Evolutionary conservation across 2,329 filamentous ascomycete genomes (phyloP).

Genomic region (Colletotrichum simmondsii): DNA sequence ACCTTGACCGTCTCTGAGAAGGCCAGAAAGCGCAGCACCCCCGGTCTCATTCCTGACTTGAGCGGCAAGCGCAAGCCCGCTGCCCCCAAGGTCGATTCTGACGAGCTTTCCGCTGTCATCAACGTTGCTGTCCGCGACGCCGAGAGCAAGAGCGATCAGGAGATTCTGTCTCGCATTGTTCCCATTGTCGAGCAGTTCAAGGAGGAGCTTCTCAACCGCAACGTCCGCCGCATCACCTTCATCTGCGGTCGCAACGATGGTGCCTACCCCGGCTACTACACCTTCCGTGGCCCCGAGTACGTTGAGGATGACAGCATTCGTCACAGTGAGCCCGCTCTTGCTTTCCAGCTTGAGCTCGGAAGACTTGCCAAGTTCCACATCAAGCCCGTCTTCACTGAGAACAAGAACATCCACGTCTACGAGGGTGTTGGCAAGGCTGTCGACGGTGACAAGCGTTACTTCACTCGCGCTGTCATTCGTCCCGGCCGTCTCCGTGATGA

Average conservation of each 20-base stretch:
- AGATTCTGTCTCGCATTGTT: conserved; percentile 80
- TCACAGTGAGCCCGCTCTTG: conserved; percentile 94
- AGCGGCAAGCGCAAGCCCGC: conserved; percentile 76
- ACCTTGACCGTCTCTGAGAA: conserved; percentile 73
- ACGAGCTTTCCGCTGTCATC: conserved; percentile 90
- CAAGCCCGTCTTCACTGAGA: conserved; percentile 98
- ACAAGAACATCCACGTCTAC: conserved; percentile 99
- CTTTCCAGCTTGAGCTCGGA: conserved; percentile 97
- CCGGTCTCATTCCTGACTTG: conserved; percentile 77
- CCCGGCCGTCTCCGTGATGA: conserved; percentile 95
- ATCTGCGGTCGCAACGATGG: conserved; percentile 96
- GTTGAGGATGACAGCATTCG: conserved; percentile 94
- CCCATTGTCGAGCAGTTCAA: conserved; percentile 83
- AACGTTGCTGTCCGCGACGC: conserved; percentile 93
- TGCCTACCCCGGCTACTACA: conserved; percentile 96
- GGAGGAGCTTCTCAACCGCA: conserved; percentile 82
- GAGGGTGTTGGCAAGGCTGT: conserved; percentile 95
- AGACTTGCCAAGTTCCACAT: conserved; percentile 97
- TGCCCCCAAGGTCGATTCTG: conserved; percentile 66
- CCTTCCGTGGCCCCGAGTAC: conserved; percentile 93
- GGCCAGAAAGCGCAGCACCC: conserved; percentile 65
- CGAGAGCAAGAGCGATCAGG: conserved; percentile 84
- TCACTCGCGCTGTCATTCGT: conserved; percentile 94
- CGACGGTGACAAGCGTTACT: conserved; percentile 98
- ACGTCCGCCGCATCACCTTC: conserved; percentile 92